Conservation (phyloP, 139 green algal genomes). For the Auxenochlorella protothecoides region DNA sequence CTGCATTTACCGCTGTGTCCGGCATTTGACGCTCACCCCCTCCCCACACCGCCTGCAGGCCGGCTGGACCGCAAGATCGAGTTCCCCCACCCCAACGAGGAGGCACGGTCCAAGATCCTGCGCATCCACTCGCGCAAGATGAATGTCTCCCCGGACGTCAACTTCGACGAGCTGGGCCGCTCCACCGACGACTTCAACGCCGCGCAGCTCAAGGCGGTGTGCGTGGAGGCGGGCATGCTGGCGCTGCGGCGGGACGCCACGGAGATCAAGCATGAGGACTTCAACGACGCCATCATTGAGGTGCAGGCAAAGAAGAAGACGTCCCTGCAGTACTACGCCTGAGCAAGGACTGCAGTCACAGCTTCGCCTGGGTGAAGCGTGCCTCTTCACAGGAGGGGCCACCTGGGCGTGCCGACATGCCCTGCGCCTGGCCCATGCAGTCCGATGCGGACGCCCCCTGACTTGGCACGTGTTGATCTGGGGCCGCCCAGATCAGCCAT, state of each 20-base stretch:
- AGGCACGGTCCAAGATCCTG: slow-evolving; percentile 93
- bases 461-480: too few relatives aligned
- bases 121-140: slow-evolving; percentile 76
- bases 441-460: too few relatives aligned
- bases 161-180: slow-evolving; percentile 96
- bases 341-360: background rate
- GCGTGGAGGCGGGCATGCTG: slow-evolving; percentile 98
- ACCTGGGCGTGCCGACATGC: too few relatives aligned
- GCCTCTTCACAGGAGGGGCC: too few relatives aligned
- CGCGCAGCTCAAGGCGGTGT: slow-evolving; percentile 87
- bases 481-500: too few relatives aligned
- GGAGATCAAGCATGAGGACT: slow-evolving; percentile 95
- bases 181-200: slow-evolving; percentile 99
- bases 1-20: background rate
- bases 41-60: slow-evolving; percentile 26
- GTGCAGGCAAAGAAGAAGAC: slow-evolving; percentile 99
- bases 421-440: too few relatives aligned
- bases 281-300: slow-evolving; percentile 94
- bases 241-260: slow-evolving; percentile 86
- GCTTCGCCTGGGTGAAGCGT: too few relatives aligned
- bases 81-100: slow-evolving; percentile 96
- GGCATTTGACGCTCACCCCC: background rate
- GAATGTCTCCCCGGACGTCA: slow-evolving; percentile 83
- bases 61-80: slow-evolving; percentile 98
- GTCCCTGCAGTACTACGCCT: slow-evolving; percentile 89